A percentile compares a stretch with the other conserved stretches of the same genome.
Evolutionary conservation across 768 basidiomycete genomes (phyloP).

Genomic region (Lactifluus rugatus): DNA sequence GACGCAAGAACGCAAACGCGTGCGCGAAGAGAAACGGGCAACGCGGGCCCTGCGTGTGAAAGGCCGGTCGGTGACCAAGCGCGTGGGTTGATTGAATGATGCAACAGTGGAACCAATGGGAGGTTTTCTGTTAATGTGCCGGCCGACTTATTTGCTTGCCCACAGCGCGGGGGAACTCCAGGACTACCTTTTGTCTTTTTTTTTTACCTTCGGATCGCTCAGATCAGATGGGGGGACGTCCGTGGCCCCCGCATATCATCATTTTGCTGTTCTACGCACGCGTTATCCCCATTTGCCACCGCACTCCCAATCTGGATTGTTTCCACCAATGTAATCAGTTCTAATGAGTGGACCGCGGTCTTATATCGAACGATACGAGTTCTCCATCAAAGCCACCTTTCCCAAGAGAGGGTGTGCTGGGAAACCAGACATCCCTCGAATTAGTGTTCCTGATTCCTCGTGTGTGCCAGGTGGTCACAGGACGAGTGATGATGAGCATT

Average conservation of each 20-base stretch:
- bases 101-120: background rate
- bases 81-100: background rate
- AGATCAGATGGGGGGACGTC: constrained; percentile 1
- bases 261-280: background rate
- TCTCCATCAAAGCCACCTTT: background rate
- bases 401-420: background rate
- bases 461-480: background rate
- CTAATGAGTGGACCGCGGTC: background rate
- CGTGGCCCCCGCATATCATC: background rate
- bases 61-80: constrained; percentile 22
- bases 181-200: background rate
- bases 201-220: background rate
- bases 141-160: background rate
- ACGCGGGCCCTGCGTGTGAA: constrained; percentile 29
- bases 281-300: constrained; percentile 2
- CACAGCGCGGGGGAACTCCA: background rate
- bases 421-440: background rate
- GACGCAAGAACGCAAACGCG: constrained; percentile 61
- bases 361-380: background rate
- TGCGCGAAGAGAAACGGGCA: constrained; percentile 33
- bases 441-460: background rate
- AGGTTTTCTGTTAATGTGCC: background rate
- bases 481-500: background rate
- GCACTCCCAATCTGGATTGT: background rate
- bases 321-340: background rate